These are phyloP conservation scores for Dujonia santamariae DNA, from an alignment of 1,139 yeast genomes.

Conservation along the genomic window DNA sequence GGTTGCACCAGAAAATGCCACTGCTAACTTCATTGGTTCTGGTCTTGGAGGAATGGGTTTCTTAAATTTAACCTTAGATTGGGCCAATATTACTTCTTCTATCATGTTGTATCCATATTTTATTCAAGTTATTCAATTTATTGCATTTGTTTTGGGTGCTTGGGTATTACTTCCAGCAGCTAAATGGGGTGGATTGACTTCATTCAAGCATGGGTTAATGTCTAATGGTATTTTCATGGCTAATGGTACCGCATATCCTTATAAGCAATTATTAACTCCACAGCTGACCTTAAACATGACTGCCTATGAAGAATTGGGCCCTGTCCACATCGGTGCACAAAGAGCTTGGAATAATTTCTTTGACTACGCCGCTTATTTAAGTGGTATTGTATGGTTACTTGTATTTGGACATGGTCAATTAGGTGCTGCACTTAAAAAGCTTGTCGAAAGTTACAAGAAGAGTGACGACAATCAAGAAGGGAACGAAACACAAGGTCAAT, in stretches of 20 bases:
- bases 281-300: conserved; percentile 34
- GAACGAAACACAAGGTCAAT: background rate
- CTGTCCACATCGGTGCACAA: conserved; percentile 42
- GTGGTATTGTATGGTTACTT: conserved; percentile 46
- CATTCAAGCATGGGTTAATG: conserved; percentile 35
- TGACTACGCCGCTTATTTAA: conserved; percentile 49
- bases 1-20: conserved; percentile 38
- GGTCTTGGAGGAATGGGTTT: conserved; percentile 47
- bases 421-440: conserved; percentile 11
- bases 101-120: conserved; percentile 46
- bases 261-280: conserved; percentile 27
- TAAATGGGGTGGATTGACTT: conserved; percentile 30
- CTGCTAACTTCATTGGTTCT: conserved; percentile 38
- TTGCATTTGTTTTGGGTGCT: conserved; percentile 38
- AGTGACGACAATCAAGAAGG: background rate
- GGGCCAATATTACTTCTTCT: conserved; percentile 44
- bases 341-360: conserved; percentile 50
- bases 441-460: conserved; percentile 10
- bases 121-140: conserved; percentile 41
- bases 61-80: conserved; percentile 39
- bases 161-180: conserved; percentile 43
- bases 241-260: conserved; percentile 35
- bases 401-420: conserved; percentile 31
- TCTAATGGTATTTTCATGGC: conserved; percentile 32
- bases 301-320: conserved; percentile 37